Percentiles rank a stretch among this genome's conserved stretches.
Conservation (phyloP, 345 rosid genomes). For the Microthlaspi erraticum region DNA sequence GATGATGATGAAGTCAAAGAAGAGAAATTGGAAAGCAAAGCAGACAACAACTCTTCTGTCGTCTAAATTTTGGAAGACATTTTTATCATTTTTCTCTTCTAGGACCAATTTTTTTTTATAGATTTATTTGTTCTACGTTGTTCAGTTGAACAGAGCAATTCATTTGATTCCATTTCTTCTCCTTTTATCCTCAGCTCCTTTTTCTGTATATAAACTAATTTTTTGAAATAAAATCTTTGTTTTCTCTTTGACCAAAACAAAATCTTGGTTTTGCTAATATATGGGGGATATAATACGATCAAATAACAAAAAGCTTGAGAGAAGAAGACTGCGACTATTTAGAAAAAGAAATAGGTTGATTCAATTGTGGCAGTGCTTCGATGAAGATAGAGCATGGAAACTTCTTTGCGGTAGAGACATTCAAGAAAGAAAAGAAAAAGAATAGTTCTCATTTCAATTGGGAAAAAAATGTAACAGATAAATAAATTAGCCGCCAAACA, state of each 20-base stretch:
- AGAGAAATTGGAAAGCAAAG: slow-evolving; percentile 30
- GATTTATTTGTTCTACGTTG: slow-evolving; percentile 9
- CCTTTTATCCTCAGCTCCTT: slow-evolving; percentile 10
- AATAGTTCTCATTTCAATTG: slow-evolving; percentile 26
- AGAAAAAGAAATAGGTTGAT: not conserved
- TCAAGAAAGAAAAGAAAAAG: slow-evolving; percentile 1
- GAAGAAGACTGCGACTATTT: not conserved
- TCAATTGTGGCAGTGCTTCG: not conserved
- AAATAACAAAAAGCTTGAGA: not conserved
- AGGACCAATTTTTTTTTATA: slow-evolving; percentile 15
- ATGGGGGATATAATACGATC: not conserved
- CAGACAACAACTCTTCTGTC: slow-evolving; percentile 27
- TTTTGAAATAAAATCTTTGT: not conserved
- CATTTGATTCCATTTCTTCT: slow-evolving; percentile 27
- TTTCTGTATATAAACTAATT: slow-evolving; percentile 33
- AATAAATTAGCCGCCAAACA: not conserved
- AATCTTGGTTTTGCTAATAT: too few species aligned
- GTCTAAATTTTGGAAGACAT: slow-evolving; percentile 34
- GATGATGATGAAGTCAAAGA: slow-evolving; percentile 36
- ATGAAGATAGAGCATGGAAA: not conserved
- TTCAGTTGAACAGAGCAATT: slow-evolving; percentile 28
- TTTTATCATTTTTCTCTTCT: slow-evolving; percentile 4
- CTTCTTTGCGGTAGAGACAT: not conserved
- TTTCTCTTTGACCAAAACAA: not conserved
- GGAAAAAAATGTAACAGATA: slow-evolving; percentile 11